A percentile compares a stretch with the other conserved stretches of the same genome.
Conservation (phyloP, 768 basidiomycete species). For the Baorangia bicolor region DNA sequence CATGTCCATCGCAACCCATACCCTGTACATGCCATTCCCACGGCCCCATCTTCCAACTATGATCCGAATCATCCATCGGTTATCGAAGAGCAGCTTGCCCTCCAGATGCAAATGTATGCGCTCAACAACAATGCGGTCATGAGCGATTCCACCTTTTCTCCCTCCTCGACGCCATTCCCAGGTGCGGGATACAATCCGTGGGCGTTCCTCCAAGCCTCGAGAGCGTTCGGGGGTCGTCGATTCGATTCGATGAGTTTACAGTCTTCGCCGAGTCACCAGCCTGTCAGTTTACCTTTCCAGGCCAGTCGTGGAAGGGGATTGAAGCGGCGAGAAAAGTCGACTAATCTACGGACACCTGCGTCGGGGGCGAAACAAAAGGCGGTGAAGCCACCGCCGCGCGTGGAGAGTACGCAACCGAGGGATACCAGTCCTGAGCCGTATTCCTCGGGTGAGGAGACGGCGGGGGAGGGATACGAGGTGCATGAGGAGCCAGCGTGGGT, state of each 20-base stretch:
- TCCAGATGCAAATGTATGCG: constrained; percentile 78
- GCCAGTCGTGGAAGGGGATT: constrained; percentile 44
- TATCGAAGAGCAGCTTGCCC: constrained; percentile 68
- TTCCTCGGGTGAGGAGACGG: constrained; percentile 76
- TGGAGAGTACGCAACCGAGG: constrained; percentile 79
- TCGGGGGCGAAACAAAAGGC: constrained; percentile 25
- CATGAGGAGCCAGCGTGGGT: constrained; percentile 41
- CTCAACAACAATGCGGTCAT: constrained; percentile 62
- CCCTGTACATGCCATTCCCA: constrained; percentile 39
- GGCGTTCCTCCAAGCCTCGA: constrained; percentile 63
- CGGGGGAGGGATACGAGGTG: constrained; percentile 56
- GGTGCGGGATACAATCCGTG: constrained; percentile 64
- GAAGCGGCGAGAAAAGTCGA: constrained; percentile 44
- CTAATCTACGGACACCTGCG: constrained; percentile 31
- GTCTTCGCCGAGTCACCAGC: constrained; percentile 35
- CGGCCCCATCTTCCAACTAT: constrained; percentile 39
- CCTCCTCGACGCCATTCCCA: constrained; percentile 72
- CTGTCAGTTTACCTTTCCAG: constrained; percentile 46
- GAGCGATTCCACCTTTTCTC: constrained; percentile 76
- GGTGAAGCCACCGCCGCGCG: constrained; percentile 69
- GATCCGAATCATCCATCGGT: constrained; percentile 45
- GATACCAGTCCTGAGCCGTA: constrained; percentile 80
- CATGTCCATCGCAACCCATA: constrained; percentile 62
- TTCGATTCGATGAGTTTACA: constrained; percentile 60
- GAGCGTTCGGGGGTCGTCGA: constrained; percentile 44